Evolutionary conservation across 306 rosid genomes (phyloP), one percentile per base, ranked within the genome.

Genomic region (Fragaria iinumae): DNA sequence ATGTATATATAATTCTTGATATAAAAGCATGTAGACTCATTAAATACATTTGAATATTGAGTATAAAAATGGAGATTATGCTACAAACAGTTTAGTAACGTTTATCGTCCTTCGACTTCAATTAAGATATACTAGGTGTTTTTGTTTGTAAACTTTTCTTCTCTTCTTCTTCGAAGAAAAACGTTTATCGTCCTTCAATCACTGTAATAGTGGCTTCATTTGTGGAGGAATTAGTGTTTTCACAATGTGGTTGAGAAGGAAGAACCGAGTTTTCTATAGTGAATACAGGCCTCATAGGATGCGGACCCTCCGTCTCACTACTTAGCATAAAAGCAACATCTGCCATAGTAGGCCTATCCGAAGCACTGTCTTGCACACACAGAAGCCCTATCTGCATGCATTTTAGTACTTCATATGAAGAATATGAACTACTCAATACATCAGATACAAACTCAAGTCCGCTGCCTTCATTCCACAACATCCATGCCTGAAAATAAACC

Each of bases 341-440:
- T 0, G 73, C 43, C 82, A 78, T 78, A 76, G 73, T 73, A 6
- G 82, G 82, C 14, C 86, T 67, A 57, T 82, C 73, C 1, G 69
- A 9, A 6, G 80, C 60, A 8, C 44, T 23, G 59, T 83, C 77
- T 17, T 78, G 83, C 4, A 79, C 73, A 20, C 83, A 83, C 6
- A 83, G 69, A 32, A 83, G 77, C 5, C 64, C 80, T 0, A 78
- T 25, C 13, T 83, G 67, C 27, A 78, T 7, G 44, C 73, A 83
- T 59, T 64, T 78, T 50, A 59, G 14, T 16, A 67, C 77, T 69
- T 69, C 77, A 48, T 59, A 7, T 9, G 49, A 1, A 0, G 69
- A 60, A 27, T 29, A 71, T 4, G 73, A 41, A 14, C 53, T 68
- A 0, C n/a, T 65, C 27, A 78, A 29, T 16, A 63, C 52, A 8